Percentiles rank a stretch among this genome's conserved stretches.
phyloP scores from a whole-genome alignment of 495 filamentous ascomycete species.

The Chaetomium tenue region DNA sequence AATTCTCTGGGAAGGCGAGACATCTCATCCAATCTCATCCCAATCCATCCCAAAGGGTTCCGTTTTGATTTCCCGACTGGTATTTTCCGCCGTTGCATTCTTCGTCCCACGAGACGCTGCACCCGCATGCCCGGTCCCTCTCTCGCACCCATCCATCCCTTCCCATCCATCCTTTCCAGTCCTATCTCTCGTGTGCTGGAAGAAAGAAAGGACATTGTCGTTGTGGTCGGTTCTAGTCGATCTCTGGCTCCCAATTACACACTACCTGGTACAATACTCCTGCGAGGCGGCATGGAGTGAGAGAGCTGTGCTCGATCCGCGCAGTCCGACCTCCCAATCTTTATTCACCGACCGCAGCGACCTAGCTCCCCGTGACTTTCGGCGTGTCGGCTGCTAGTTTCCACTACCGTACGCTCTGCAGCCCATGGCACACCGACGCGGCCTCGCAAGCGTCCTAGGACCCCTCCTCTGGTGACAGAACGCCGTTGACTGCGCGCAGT shows the following conservation, averaged over 20 bases:
- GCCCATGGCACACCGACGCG: slow-evolving; percentile 37
- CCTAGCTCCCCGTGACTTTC: neutral
- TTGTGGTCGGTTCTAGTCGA: neutral
- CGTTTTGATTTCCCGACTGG: slow-evolving; percentile 17
- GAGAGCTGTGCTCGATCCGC: slow-evolving; percentile 12
- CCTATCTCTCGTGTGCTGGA: slow-evolving; percentile 1
- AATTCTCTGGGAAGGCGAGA: slow-evolving; percentile 15
- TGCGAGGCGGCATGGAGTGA: slow-evolving; percentile 16
- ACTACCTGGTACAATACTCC: neutral
- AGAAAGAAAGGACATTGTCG: no score
- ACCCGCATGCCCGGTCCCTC: slow-evolving; percentile 16
- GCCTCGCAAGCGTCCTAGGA: slow-evolving; percentile 35
- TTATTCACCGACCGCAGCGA: neutral
- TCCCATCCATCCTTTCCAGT: neutral
- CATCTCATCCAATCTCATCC: slow-evolving; percentile 14
- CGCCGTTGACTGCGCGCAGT: slow-evolving; percentile 21
- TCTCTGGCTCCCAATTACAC: neutral
- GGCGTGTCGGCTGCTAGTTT: slow-evolving; percentile 3
- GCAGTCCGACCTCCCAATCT: neutral
- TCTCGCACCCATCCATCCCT: neutral
- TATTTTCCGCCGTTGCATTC: slow-evolving; percentile 26
- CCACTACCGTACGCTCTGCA: slow-evolving; percentile 24
- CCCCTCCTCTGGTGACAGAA: slow-evolving; percentile 32
- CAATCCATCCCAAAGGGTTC: neutral
- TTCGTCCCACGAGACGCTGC: slow-evolving; percentile 24